Conservation (phyloP, 805 yeast species). For the Saturnispora gosingensis region DNA sequence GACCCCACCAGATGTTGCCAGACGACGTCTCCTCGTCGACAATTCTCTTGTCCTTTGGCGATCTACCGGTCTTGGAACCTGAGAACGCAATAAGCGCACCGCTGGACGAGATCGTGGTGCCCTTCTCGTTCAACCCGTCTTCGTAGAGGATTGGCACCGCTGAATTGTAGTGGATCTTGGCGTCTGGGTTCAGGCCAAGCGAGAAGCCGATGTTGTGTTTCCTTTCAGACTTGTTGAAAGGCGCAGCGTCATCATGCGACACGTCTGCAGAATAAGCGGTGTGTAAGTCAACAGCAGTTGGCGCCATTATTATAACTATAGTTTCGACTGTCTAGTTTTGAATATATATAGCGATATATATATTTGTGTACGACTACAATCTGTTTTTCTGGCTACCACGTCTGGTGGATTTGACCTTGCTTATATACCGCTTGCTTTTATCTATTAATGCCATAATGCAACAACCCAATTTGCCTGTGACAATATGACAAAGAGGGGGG, state of each 20-base stretch:
- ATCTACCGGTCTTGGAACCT: constrained; percentile 94
- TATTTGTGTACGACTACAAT: background rate
- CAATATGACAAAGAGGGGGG: background rate
- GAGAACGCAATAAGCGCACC: constrained; percentile 96
- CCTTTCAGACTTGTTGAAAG: constrained; percentile 20
- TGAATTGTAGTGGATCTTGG: constrained; percentile 77
- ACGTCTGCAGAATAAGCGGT: constrained; percentile 23
- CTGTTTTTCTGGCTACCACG: background rate
- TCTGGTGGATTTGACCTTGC: background rate
- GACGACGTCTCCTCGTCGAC: constrained; percentile 87
- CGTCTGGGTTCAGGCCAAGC: constrained; percentile 49
- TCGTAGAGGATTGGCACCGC: constrained; percentile 89
- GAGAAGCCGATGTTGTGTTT: constrained; percentile 26
- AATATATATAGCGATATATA: background rate
- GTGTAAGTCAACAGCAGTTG: constrained; percentile 32
- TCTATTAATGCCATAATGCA: background rate
- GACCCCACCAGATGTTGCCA: constrained; percentile 97
- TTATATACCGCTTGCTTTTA: background rate
- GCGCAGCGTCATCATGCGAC: constrained; percentile 16
- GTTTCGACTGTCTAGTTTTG: background rate
- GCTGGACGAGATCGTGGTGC: constrained; percentile 82
- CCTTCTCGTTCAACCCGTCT: constrained; percentile 83
- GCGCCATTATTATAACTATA: constrained; percentile 25
- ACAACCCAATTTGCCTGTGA: background rate
- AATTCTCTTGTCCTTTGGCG: constrained; percentile 96